Evolutionary conservation across 2,329 filamentous ascomycete species (phyloP).

Genomic region (Calonectria montana): DNA sequence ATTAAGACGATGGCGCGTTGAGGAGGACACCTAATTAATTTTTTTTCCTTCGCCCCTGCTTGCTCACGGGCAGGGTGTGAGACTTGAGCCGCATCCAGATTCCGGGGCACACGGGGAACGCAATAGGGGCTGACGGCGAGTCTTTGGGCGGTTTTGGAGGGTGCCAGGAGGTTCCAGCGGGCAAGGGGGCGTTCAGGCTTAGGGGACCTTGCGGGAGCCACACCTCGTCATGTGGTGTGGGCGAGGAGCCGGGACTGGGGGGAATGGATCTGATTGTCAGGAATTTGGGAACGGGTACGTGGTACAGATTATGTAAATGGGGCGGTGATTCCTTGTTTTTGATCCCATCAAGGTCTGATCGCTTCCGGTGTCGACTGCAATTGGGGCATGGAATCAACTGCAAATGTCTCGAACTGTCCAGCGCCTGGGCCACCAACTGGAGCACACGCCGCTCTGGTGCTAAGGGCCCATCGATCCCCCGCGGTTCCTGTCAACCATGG

Average conservation of each 20-base stretch:
- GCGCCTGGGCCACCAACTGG: not conserved
- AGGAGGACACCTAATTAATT: constrained; percentile 10
- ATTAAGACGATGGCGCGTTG: not conserved
- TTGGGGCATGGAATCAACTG: not conserved
- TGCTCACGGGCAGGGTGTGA: not conserved
- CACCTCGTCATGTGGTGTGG: constrained; percentile 1
- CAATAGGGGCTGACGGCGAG: constrained; percentile 2
- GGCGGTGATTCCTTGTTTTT: not conserved
- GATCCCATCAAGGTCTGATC: not conserved
- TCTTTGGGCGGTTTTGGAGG: not conserved
- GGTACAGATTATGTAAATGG: constrained; percentile 3
- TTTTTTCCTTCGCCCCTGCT: not conserved
- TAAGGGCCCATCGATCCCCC: not conserved
- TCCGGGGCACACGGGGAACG: not conserved
- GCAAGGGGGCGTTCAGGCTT: not conserved
- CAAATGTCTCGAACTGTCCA: not conserved
- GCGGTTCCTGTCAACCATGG: not conserved
- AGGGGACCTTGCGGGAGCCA: not conserved
- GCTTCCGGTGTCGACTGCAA: not conserved
- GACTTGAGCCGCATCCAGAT: constrained; percentile 9
- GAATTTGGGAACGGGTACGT: constrained; percentile 6
- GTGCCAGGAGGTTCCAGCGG: constrained; percentile 12
- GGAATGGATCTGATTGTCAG: constrained; percentile 5
- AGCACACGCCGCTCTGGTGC: not conserved
- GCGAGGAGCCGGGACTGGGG: not conserved